Evolutionary conservation across 345 rosid genomes (phyloP).

Genomic region (Aquilaria yunnanensis): DNA sequence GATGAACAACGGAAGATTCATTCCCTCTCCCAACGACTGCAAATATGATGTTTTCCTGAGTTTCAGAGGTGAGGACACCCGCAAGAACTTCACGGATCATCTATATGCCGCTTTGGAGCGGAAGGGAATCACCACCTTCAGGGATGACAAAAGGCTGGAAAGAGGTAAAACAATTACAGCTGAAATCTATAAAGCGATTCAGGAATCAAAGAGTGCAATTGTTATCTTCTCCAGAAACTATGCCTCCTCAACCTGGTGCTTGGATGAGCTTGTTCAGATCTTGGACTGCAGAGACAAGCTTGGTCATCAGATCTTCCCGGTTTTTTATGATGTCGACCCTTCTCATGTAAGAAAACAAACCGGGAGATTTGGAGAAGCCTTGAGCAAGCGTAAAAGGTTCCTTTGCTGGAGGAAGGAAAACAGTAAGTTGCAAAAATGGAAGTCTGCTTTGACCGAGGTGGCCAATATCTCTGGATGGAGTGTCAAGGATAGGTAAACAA

Average conservation of each 20-base stretch:
- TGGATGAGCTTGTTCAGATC: constrained; percentile 26
- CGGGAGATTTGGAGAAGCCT: constrained; percentile 7
- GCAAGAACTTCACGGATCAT: constrained; percentile 21
- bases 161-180: constrained; percentile 16
- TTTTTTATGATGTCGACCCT: constrained; percentile 18
- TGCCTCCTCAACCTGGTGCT: constrained; percentile 24
- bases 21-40: not conserved
- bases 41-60: constrained; percentile 31
- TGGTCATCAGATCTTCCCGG: constrained; percentile 18
- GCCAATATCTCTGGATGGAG: constrained; percentile 8
- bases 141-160: constrained; percentile 16
- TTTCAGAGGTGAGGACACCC: constrained; percentile 28
- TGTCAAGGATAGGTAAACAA: not conserved
- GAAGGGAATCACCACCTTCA: constrained; percentile 11
- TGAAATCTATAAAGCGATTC: constrained; percentile 19
- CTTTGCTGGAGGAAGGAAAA: not conserved
- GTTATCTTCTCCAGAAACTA: constrained; percentile 19
- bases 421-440: constrained; percentile 7
- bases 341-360: constrained; percentile 7
- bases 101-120: constrained; percentile 18
- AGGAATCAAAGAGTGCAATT: constrained; percentile 16
- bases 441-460: constrained; percentile 4
- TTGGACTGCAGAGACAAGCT: constrained; percentile 10
- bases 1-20: not conserved
- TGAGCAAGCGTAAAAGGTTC: constrained; percentile 4